Evolutionary conservation across 2,329 filamentous ascomycete genomes (phyloP).

Genomic region (Trichocomaceae sp.): DNA sequence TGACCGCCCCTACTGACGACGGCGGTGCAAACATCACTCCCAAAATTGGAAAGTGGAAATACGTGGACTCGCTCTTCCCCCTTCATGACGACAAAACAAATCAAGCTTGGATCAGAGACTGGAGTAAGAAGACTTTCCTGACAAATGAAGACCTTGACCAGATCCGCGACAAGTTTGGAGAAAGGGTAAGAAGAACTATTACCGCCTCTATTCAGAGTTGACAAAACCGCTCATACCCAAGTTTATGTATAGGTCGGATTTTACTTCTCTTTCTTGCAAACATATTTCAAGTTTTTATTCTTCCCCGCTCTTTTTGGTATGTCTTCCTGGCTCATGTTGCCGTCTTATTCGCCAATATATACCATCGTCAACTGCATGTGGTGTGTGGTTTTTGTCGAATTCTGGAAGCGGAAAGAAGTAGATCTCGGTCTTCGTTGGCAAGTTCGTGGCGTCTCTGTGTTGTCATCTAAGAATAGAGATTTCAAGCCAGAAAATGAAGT

Average conservation of each 20-base stretch:
- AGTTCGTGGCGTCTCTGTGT: conserved; percentile 75
- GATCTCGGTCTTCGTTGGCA: conserved; percentile 88
- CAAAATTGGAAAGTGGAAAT: conserved; percentile 62
- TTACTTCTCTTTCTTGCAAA: conserved; percentile 91
- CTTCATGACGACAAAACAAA: conserved; percentile 75
- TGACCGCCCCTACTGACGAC: conserved; percentile 65
- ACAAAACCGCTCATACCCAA: not conserved
- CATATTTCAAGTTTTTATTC: conserved; percentile 82
- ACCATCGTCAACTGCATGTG: conserved; percentile 73
- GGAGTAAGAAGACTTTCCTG: conserved; percentile 51
- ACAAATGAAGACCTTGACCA: conserved; percentile 62
- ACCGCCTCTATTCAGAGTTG: conserved; percentile 3
- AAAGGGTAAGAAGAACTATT: conserved; percentile 33
- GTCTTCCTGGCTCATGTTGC: conserved; percentile 72
- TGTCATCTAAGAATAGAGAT: conserved; percentile 68
- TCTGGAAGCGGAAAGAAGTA: conserved; percentile 89
- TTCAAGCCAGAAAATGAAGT: conserved; percentile 73
- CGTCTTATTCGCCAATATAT: conserved; percentile 77
- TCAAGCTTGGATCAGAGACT: conserved; percentile 67
- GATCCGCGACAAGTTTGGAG: conserved; percentile 71
- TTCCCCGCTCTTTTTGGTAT: conserved; percentile 77
- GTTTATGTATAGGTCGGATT: conserved; percentile 61
- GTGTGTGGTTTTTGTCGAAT: conserved; percentile 87
- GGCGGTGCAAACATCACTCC: conserved; percentile 75
- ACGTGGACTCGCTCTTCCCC: conserved; percentile 69